These are phyloP conservation scores for Macadamia tetraphylla DNA, from an alignment of 164 flowering plant genomes.

Conservation along the genomic window DNA sequence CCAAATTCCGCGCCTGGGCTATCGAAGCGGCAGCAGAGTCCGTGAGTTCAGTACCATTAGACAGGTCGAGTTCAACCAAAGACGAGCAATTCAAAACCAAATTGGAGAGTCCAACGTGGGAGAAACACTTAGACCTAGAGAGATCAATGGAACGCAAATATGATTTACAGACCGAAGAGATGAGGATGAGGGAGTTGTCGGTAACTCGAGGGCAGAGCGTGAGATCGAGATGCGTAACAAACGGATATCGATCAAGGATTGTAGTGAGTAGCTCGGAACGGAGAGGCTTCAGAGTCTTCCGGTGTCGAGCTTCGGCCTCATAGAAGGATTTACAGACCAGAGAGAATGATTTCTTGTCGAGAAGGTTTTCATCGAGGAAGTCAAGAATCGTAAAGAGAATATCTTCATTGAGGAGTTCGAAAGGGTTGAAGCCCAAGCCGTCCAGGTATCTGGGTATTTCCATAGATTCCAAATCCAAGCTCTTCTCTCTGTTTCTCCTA, in stretches of 20 bases:
- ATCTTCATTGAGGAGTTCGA: slow-evolving; percentile 64
- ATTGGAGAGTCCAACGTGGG: slow-evolving; percentile 45
- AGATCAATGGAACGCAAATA: slow-evolving; percentile 48
- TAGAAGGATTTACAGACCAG: slow-evolving; percentile 44
- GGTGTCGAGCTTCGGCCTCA: slow-evolving; percentile 40
- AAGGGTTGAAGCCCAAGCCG: slow-evolving; percentile 16
- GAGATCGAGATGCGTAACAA: slow-evolving; percentile 46
- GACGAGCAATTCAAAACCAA: slow-evolving; percentile 38
- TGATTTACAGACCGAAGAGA: slow-evolving; percentile 27
- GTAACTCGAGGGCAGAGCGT: slow-evolving; percentile 61
- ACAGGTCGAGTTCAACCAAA: slow-evolving; percentile 66
- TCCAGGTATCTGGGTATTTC: slow-evolving; percentile 24
- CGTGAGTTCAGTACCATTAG: slow-evolving; percentile 57
- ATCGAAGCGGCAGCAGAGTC: slow-evolving; percentile 57
- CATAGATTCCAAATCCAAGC: slow-evolving; percentile 12
- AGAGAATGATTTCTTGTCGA: slow-evolving; percentile 46
- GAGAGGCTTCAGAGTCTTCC: slow-evolving; percentile 38
- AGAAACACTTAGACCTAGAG: slow-evolving; percentile 52
- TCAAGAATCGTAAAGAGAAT: slow-evolving; percentile 44
- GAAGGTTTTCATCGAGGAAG: slow-evolving; percentile 28
- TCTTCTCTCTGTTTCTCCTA: background rate
- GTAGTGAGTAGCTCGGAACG: slow-evolving; percentile 34
- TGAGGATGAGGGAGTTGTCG: slow-evolving; percentile 37
- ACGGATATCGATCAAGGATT: slow-evolving; percentile 46
- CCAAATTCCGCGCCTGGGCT: slow-evolving; percentile 61